Base-by-base conservation (phyloP, 495 filamentous ascomycete species). In the Penicillium silybi region DNA sequence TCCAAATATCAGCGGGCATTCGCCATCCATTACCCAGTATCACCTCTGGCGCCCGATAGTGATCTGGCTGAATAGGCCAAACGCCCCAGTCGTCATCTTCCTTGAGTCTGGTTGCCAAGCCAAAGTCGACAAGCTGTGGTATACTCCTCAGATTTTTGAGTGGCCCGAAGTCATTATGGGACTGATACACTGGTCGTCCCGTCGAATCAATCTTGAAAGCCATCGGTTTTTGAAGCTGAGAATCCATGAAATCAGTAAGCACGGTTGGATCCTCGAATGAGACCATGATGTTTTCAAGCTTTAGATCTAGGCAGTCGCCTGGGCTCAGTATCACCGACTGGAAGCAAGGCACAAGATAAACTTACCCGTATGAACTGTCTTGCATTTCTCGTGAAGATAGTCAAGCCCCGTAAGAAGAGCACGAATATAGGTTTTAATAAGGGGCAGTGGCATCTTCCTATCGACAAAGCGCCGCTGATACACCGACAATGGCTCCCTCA, bases 101-200 rank as follows among this genome's bases (percentile, higher is more conserved):
- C 46, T 71, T 46, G 42, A 71, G 66, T 53, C 85, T 88, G 63
- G 88, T 84, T n/a, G 89, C 88, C 11, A 92, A 73, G 47, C 89
- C 89, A 69, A 93, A 95, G 73, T 95, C 89, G 67, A 88, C 89
- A 59, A 95, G 88, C 74, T 92, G 89, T 60, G 65, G 68, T 56
- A 69, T 58, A 55, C 62, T 71, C 48, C 52, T 59, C 19, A 58
- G 54, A 50, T 50, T 59, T 63, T 65, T 67, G 7, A 74, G 57
- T 54, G 57, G 63, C 20, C 73, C 71, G 52, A 76, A 72, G 48
- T 75, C 57, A 59, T 71, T 72, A 53, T 59, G 67, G 27, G 56
- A 71, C 40, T 57, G 65, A 64, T 76, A 75, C 2, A 75, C 63
- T 44, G 57, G 54, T 53, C 64, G 54, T 47, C 64, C 69, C 5